Conservation (phyloP, 345 rosid species). For the Litchi chinensis region DNA sequence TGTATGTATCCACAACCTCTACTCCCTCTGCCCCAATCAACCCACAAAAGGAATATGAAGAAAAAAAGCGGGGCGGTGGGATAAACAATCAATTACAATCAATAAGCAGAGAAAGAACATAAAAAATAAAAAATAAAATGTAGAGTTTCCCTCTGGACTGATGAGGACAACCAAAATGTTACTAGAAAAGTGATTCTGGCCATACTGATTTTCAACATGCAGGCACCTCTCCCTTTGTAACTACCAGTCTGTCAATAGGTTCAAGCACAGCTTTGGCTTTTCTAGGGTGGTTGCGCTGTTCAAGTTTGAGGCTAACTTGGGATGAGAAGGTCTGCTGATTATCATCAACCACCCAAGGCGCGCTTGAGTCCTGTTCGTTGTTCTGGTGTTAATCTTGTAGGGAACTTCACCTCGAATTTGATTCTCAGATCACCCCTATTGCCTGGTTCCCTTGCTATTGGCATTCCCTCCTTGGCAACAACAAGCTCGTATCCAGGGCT, state of each 20-base stretch:
- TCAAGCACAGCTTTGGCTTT: not conserved
- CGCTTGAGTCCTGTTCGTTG: slow-evolving; percentile 76
- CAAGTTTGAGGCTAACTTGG: slow-evolving; percentile 8
- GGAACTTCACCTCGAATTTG: slow-evolving; percentile 87
- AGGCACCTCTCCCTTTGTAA: not conserved
- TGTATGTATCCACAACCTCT: not conserved
- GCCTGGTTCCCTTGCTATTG: slow-evolving; percentile 77
- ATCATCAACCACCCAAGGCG: slow-evolving; percentile 60
- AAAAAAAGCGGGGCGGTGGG: too few relatives aligned
- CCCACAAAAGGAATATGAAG: not conserved
- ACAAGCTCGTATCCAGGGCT: slow-evolving; percentile 85
- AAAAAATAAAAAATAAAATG: not conserved
- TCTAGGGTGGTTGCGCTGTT: not conserved
- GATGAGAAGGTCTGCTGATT: not conserved
- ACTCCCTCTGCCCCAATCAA: not conserved
- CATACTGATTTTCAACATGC: slow-evolving; percentile 16
- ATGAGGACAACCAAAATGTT: not conserved
- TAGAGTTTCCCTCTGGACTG: not conserved
- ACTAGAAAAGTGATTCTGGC: slow-evolving; percentile 16
- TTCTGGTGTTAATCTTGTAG: slow-evolving; percentile 61
- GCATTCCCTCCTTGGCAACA: slow-evolving; percentile 89
- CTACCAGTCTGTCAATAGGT: not conserved
- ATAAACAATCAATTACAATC: slow-evolving; percentile 4
- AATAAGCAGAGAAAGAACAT: not conserved
- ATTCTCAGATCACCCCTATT: slow-evolving; percentile 74